Percentiles rank a stretch among this genome's conserved stretches.
phyloP scores from a whole-genome alignment of 495 filamentous ascomycete genomes.

The Xylaria palmicola region DNA sequence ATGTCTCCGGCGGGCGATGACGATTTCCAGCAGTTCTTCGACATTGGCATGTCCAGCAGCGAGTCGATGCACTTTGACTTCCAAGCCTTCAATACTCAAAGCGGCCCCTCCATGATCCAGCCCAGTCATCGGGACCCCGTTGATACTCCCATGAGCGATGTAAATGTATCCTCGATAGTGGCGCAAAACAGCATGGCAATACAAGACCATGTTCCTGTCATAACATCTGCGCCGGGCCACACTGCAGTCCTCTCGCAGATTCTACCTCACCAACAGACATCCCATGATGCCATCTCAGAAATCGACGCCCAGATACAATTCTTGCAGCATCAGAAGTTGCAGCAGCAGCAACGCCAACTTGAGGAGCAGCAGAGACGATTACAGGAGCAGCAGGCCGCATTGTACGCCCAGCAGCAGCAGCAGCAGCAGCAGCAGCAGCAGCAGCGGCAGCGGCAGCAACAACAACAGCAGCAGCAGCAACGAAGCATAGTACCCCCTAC shows the following conservation, averaged over 20 bases:
- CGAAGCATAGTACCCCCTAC: slow-evolving; percentile 77
- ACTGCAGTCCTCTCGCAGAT: slow-evolving; percentile 43
- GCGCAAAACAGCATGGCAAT: slow-evolving; percentile 36
- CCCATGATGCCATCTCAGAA: slow-evolving; percentile 47
- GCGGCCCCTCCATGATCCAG: slow-evolving; percentile 32
- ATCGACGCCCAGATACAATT: slow-evolving; percentile 62
- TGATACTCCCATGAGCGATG: slow-evolving; percentile 52
- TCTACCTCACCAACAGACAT: slow-evolving; percentile 37
- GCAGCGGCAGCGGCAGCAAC: slow-evolving; percentile 33
- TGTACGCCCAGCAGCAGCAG: slow-evolving; percentile 45
- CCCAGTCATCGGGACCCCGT: slow-evolving; percentile 41
- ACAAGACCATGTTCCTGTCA: slow-evolving; percentile 48
- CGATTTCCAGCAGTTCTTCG: slow-evolving; percentile 57
- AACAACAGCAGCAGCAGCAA: slow-evolving; percentile 35
- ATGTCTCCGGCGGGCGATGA: slow-evolving; percentile 46
- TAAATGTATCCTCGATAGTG: slow-evolving; percentile 40
- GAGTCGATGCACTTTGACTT: slow-evolving; percentile 52
- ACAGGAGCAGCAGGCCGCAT: slow-evolving; percentile 54
- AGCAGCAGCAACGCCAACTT: slow-evolving; percentile 52
- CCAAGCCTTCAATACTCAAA: slow-evolving; percentile 40
- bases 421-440: slow-evolving; percentile 37
- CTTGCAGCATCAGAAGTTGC: slow-evolving; percentile 59
- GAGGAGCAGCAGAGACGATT: slow-evolving; percentile 42
- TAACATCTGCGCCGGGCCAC: slow-evolving; percentile 43
- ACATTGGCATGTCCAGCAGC: slow-evolving; percentile 49